Evolutionary conservation across 441 rosid species (phyloP).

Genomic region (Melastoma candidum): DNA sequence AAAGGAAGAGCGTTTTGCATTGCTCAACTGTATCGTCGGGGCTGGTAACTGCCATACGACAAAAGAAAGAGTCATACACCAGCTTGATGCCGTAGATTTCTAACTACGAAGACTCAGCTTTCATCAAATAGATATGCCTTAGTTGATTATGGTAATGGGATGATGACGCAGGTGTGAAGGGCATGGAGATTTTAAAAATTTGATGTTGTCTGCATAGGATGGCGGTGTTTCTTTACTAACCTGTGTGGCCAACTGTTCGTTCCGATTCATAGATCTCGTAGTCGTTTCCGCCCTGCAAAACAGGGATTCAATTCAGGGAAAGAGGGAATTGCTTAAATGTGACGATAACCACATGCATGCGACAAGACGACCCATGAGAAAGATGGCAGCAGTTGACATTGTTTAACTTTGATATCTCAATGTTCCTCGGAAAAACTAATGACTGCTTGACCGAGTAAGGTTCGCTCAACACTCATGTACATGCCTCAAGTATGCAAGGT

Average conservation of each 20-base stretch:
- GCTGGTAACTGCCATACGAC: slow-evolving; percentile 55
- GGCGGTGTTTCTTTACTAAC: slow-evolving; percentile 23
- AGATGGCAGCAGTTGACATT: no score
- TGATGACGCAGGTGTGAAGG: not conserved
- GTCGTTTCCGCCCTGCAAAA: slow-evolving; percentile 88
- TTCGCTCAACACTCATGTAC: not conserved
- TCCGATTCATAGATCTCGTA: slow-evolving; percentile 84
- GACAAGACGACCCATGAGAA: no score
- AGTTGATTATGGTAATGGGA: not conserved
- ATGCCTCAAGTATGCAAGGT: not conserved
- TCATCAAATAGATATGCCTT: no score
- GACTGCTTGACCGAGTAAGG: slow-evolving; percentile 5
- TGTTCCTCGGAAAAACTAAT: no score
- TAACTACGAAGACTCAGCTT: slow-evolving; percentile 1
- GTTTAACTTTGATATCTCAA: no score
- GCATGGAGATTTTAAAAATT: not conserved
- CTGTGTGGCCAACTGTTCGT: slow-evolving; percentile 83
- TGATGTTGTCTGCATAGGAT: slow-evolving; percentile 8
- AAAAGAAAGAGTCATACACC: not conserved
- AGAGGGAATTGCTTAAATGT: not conserved
- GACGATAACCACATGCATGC: no score
- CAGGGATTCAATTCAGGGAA: slow-evolving; percentile 10
- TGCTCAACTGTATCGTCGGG: slow-evolving; percentile 75
- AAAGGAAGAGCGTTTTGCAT: slow-evolving; percentile 63
- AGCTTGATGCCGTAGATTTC: not conserved